Base-by-base conservation (phyloP, 2,329 filamentous ascomycete species). In the Monosporascus sp. region DNA sequence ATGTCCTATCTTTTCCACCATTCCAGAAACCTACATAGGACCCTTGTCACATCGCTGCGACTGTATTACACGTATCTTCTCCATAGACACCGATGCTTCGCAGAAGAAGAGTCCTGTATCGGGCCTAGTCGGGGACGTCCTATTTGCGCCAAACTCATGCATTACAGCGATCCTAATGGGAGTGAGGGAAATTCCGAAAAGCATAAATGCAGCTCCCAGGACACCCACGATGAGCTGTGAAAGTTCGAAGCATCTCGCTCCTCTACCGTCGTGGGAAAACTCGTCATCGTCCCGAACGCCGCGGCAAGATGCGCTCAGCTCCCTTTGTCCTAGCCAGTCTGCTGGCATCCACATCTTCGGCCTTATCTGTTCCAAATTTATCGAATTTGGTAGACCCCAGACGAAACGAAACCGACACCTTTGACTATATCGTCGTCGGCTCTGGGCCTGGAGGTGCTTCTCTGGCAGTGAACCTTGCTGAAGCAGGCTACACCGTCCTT, bases 361-460 rank as follows among this genome's bases (percentile, higher is more conserved):
- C 18, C 9, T 25, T 45, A 8, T 45, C 41, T 15, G 8, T 24
- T 1, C 41, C 20, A 11, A 22, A 45, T 18, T 9, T 22, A 14
- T 18, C 18, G 15, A 14, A 45, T 18, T 14, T 22, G 9, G 20
- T 45, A 17, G 25, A 45, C 9, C 5, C 41, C 41, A 45, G 18
- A 25, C 20, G 18, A 3, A 45, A 45, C 8, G 41, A 45, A 25
- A 45, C 41, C 14, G 41, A 45, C 18, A 45, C 41, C 8, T 38
- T 81, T 81, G 66, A 77, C 50, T 61, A 67, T 47, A 51, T 67
- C 50, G 70, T 82, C 17, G 75, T 82, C 22, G 79, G 79, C 6
- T 79, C 76, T 18, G 78, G 78, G 9, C 68, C 78, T 11, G 78
- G 78, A 39, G 78, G 78, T 49, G 75, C 72, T 27, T 77, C 78